These are phyloP conservation scores for Globisporangium megalacanthum DNA, from an alignment of 352 stramenopile genomes.

Conservation along the genomic window DNA sequence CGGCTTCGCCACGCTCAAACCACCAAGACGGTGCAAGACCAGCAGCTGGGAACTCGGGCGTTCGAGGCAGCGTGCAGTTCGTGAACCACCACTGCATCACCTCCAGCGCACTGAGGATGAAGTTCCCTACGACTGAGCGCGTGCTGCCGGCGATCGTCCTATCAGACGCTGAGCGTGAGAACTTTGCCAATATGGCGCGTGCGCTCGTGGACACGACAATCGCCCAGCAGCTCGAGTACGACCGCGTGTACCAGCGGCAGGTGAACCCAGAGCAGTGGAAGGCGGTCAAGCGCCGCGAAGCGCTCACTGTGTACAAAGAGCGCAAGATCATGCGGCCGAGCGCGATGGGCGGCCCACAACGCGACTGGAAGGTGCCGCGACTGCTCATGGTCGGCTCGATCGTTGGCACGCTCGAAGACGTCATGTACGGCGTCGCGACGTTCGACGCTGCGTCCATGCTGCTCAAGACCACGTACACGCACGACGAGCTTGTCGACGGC, in stretches of 20 bases:
- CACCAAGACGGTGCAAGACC: too few relatives aligned
- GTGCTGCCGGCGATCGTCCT: conserved; percentile 22
- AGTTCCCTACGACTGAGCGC: conserved; percentile 17
- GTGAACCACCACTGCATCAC: too few relatives aligned
- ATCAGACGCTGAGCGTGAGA: conserved; percentile 19
- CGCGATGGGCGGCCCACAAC: conserved; percentile 2
- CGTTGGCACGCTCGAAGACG: conserved; percentile 38
- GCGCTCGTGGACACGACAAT: conserved; percentile 25
- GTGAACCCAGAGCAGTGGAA: conserved; percentile 15
- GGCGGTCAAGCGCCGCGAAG: conserved; percentile 10
- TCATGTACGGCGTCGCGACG: conserved; percentile 53
- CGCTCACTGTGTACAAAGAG: conserved; percentile 16
- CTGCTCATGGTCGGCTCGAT: conserved; percentile 10
- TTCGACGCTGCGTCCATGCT: conserved; percentile 37
- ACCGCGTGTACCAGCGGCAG: conserved; percentile 6
- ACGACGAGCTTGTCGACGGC: conserved; percentile 35
- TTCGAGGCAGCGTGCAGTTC: too few relatives aligned
- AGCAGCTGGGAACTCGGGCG: too few relatives aligned
- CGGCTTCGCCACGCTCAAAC: too few relatives aligned
- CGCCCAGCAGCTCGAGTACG: conserved; percentile 13
- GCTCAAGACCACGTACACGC: conserved; percentile 42
- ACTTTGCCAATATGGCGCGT: conserved; percentile 22
- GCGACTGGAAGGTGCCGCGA: conserved; percentile 9
- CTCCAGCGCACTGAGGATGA: conserved; percentile 8
- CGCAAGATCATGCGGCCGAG: conserved; percentile 8